These are phyloP conservation scores for Saturnispora bothae DNA, from an alignment of 805 yeast genomes.

Conservation along the genomic window DNA sequence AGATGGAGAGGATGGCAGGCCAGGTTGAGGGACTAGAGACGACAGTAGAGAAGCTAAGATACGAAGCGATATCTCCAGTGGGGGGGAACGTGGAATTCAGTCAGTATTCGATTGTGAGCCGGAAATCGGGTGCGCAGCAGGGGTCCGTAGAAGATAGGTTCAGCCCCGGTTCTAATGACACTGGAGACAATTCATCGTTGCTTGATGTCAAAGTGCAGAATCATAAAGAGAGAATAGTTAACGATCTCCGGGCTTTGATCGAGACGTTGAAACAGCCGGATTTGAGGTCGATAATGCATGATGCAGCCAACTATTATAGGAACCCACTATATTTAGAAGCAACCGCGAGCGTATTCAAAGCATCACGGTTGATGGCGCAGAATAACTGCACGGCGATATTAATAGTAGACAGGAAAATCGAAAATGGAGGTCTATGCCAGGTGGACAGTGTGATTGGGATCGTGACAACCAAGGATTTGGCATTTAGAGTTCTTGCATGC, in stretches of 20 bases:
- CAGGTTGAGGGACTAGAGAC: slow-evolving; percentile 27
- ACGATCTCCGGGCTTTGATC: slow-evolving; percentile 29
- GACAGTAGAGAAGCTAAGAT: slow-evolving; percentile 23
- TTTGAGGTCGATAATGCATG: slow-evolving; percentile 22
- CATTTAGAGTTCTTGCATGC: slow-evolving; percentile 31
- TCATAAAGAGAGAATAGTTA: slow-evolving; percentile 21
- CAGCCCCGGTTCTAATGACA: not conserved
- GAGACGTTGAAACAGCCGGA: slow-evolving; percentile 34
- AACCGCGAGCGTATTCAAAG: slow-evolving; percentile 27
- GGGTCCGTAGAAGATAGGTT: no score
- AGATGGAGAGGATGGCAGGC: slow-evolving; percentile 31
- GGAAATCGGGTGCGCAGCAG: no score
- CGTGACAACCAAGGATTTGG: slow-evolving; percentile 36
- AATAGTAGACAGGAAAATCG: slow-evolving; percentile 17
- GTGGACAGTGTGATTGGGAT: slow-evolving; percentile 32
- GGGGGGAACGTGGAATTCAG: slow-evolving; percentile 11
- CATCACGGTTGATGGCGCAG: slow-evolving; percentile 31
- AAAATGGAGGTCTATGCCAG: slow-evolving; percentile 15
- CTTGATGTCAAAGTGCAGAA: not conserved
- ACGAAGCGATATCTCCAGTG: slow-evolving; percentile 6
- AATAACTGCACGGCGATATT: slow-evolving; percentile 33
- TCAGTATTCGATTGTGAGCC: slow-evolving; percentile 9
- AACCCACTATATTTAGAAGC: slow-evolving; percentile 29
- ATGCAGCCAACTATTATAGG: slow-evolving; percentile 18
- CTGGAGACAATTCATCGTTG: not conserved